phyloP scores from a whole-genome alignment of 305 asterid genomes.

The Fraxinus platypoda region DNA sequence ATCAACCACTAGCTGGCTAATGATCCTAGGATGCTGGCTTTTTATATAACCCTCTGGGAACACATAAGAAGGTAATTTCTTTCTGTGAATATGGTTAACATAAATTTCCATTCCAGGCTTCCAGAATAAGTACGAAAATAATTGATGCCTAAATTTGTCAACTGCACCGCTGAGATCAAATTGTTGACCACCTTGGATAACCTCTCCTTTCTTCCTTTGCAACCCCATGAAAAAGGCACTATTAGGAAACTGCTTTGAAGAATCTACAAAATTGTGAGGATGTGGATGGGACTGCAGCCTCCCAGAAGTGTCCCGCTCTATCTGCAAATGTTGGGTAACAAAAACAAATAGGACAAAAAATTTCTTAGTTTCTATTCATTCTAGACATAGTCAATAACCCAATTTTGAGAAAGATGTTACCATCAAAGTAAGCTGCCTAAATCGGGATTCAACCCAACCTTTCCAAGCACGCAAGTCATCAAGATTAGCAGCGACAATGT shows the following conservation, averaged over 20 bases:
- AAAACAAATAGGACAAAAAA: too few species aligned
- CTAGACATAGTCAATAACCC: too few species aligned
- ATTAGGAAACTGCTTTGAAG: conserved; percentile 65
- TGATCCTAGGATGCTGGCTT: conserved; percentile 45
- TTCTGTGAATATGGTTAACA: conserved; percentile 86
- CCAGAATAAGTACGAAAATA: conserved; percentile 68
- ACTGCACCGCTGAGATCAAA: conserved; percentile 91
- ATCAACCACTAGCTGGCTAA: conserved; percentile 42
- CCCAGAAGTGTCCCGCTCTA: conserved; percentile 81
- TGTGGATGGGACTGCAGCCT: conserved; percentile 88
- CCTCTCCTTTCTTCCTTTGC: conserved; percentile 82
- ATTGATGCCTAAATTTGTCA: conserved; percentile 81
- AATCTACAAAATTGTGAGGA: conserved; percentile 69
- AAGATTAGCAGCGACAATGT: conserved; percentile 66
- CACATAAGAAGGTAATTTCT: conserved; percentile 76
- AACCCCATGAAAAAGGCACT: conserved; percentile 86
- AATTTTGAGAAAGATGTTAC: conserved; percentile 48
- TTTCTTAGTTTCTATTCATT: too few species aligned
- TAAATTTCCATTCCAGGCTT: conserved; percentile 89
- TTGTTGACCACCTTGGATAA: conserved; percentile 79
- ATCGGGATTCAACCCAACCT: conserved; percentile 97
- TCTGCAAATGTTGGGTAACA: conserved; percentile 44
- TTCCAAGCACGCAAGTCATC: conserved; percentile 95
- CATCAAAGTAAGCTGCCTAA: conserved; percentile 87
- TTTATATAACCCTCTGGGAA: conserved; percentile 75